phyloP scores from a whole-genome alignment of 2,329 filamentous ascomycete genomes.

The Fusarium stilboides region DNA sequence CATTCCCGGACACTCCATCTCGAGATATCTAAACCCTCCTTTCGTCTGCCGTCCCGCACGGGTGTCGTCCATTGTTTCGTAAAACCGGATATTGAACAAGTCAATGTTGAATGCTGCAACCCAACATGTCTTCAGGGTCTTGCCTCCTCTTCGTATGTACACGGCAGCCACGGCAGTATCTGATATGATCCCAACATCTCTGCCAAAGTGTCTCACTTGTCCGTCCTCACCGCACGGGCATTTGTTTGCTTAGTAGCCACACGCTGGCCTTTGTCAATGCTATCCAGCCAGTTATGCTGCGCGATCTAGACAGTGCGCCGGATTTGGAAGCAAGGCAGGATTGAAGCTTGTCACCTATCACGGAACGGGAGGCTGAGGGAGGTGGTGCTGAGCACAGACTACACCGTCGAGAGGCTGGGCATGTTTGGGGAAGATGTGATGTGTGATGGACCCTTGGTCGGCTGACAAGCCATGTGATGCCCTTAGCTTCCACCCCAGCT shows the following conservation, averaged over 20 bases:
- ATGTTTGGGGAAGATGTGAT: slow-evolving; percentile 27
- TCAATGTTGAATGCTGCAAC: slow-evolving; percentile 17
- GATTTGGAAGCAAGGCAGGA: slow-evolving; percentile 27
- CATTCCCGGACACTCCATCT: slow-evolving; percentile 40
- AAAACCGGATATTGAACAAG: slow-evolving; percentile 33
- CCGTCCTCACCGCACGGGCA: slow-evolving; percentile 13
- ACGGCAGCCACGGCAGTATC: background rate
- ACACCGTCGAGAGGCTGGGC: slow-evolving; percentile 22
- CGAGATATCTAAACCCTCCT: slow-evolving; percentile 24
- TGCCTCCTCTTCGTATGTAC: slow-evolving; percentile 14
- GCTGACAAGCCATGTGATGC: slow-evolving; percentile 51
- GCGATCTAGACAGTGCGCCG: slow-evolving; percentile 37
- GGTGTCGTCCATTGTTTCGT: slow-evolving; percentile 14
- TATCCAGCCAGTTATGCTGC: slow-evolving; percentile 34
- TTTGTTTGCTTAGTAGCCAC: slow-evolving; percentile 36
- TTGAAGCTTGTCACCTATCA: slow-evolving; percentile 21
- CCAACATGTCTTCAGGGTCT: slow-evolving; percentile 18
- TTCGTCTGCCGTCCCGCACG: slow-evolving; percentile 4
- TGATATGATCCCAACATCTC: slow-evolving; percentile 24
- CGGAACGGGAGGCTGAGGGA: slow-evolving; percentile 31
- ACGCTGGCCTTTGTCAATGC: slow-evolving; percentile 17
- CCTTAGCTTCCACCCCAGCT: slow-evolving; percentile 21
- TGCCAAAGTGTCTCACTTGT: slow-evolving; percentile 37
- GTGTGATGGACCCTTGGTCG: slow-evolving; percentile 44
- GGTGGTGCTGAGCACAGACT: slow-evolving; percentile 37